phyloP scores from a whole-genome alignment of 768 basidiomycete genomes.

The Chalciporus sphaerocephalus region DNA sequence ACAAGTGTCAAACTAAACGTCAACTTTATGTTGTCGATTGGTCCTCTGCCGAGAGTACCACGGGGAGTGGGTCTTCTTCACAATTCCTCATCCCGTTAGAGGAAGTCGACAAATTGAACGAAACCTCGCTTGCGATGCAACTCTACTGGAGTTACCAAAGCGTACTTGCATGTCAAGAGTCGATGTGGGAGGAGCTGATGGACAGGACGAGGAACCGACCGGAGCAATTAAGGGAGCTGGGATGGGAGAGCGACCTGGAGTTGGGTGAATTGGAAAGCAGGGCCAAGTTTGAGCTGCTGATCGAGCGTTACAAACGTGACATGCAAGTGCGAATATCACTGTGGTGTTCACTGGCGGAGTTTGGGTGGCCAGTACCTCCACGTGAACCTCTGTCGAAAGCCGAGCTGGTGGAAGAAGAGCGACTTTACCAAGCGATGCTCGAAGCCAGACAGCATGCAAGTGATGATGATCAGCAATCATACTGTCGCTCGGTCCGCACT shows the following conservation, averaged over 20 bases:
- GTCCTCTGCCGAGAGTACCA: conserved; percentile 42
- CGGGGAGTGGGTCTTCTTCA: conserved; percentile 29
- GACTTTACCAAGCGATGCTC: conserved; percentile 55
- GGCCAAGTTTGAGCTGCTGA: conserved; percentile 53
- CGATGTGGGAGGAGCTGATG: conserved; percentile 74
- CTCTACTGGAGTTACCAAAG: conserved; percentile 58
- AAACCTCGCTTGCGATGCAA: conserved; percentile 67
- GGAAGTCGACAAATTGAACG: conserved; percentile 44
- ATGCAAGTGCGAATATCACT: conserved; percentile 61
- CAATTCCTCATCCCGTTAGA: conserved; percentile 38
- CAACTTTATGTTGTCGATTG: conserved; percentile 45
- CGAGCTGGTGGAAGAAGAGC: conserved; percentile 63
- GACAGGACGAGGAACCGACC: conserved; percentile 56
- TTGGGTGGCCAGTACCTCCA: conserved; percentile 57
- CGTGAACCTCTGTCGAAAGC: conserved; percentile 65
- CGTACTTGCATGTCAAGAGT: conserved; percentile 64
- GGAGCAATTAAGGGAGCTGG: conserved; percentile 49
- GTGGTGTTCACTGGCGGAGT: conserved; percentile 56
- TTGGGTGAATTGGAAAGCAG: conserved; percentile 52
- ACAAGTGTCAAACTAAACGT: conserved; percentile 11
- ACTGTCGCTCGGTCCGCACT: conserved; percentile 57
- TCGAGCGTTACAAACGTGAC: conserved; percentile 57
- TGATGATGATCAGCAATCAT: conserved; percentile 47
- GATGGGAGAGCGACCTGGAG: conserved; percentile 71
- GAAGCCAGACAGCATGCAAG: conserved; percentile 52